Percentiles rank a stretch among this genome's conserved stretches.
phyloP scores from a whole-genome alignment of 495 filamentous ascomycete genomes.

The Astrocystis sublimbata region DNA sequence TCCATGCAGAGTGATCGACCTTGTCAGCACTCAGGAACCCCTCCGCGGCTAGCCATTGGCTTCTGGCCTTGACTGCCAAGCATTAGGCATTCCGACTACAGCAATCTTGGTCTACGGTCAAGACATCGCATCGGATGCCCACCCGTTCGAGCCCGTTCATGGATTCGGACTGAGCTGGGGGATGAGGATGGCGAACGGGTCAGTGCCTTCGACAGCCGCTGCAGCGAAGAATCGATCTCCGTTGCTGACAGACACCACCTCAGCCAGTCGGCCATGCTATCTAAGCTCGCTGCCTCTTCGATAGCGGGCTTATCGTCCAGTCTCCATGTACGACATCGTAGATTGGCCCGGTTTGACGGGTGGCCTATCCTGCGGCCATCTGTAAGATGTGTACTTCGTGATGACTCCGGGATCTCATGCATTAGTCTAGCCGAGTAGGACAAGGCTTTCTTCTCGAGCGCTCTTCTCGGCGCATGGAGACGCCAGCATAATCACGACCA shows the following conservation, averaged over 20 bases:
- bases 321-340: conserved; percentile 7
- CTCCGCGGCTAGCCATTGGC: conserved; percentile 4
- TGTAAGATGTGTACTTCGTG: conserved; percentile 9
- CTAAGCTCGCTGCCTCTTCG: background rate
- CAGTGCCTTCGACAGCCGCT: background rate
- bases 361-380: conserved; percentile 16
- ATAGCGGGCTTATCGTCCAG: background rate
- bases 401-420: conserved; percentile 11
- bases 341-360: conserved; percentile 14
- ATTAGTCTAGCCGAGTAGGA: background rate
- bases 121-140: too few relatives aligned
- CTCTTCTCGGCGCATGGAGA: background rate
- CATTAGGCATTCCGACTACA: background rate
- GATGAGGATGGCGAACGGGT: too few relatives aligned
- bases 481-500: background rate
- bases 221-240: conserved; percentile 2
- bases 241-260: too few relatives aligned
- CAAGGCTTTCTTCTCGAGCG: background rate
- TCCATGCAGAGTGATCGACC: conserved; percentile 11
- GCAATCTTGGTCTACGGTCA: too few relatives aligned
- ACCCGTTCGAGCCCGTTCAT: too few relatives aligned
- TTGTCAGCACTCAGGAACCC: background rate
- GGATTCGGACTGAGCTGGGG: too few relatives aligned
- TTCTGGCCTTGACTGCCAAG: background rate
- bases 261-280: too few relatives aligned